Base-by-base conservation (phyloP, 495 filamentous ascomycete genomes). In the Chaetomium tenue region DNA sequence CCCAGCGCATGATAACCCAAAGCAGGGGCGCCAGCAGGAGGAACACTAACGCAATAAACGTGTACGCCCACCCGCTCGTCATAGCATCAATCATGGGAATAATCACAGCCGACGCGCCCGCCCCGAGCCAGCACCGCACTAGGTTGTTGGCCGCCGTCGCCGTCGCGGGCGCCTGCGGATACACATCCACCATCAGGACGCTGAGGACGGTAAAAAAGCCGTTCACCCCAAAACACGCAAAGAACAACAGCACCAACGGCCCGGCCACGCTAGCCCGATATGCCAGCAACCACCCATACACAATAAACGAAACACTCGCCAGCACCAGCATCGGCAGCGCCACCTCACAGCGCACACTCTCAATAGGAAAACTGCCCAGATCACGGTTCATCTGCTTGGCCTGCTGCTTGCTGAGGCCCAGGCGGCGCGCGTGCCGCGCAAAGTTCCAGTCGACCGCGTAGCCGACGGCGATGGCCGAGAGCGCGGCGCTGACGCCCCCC, bases 111-210 rank as follows among this genome's bases (percentile, higher is more conserved):
- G 87, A 87, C 0, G 84, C 84, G 0, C 77, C 89, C 0, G 88
- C 89, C 2, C 89, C 88, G 3, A 91, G 74, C 57, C 88, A 66
- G 67, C 88, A 91, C 12, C 89, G 77, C 0, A 83, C 81, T 1
- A 92, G 72, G 66, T 91, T 91, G 61, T 86, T 89, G 8, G 87
- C 85, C 1, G 89, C 89, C 1, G 87, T 87, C 0, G 87, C 87
- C 0, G 88, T 84, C 0, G 83, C 82, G 0, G 88, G 85, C 16
- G 77, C 79, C 0, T 74, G 78, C 0, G 84, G 84, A 63, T 87
- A 86, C 5, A 90, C 73, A 68, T 92, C 89, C 0, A 90, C 79
- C 20, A 91, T 68, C 61, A 92, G 74, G 0, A 84, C 84, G 63
- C 77, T 76, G 22, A 77, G 57, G 11, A 70, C 67, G 55, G 81